Conservation (phyloP, 2,329 filamentous ascomycete species). For the Cylindrodendrum hubeiense region DNA sequence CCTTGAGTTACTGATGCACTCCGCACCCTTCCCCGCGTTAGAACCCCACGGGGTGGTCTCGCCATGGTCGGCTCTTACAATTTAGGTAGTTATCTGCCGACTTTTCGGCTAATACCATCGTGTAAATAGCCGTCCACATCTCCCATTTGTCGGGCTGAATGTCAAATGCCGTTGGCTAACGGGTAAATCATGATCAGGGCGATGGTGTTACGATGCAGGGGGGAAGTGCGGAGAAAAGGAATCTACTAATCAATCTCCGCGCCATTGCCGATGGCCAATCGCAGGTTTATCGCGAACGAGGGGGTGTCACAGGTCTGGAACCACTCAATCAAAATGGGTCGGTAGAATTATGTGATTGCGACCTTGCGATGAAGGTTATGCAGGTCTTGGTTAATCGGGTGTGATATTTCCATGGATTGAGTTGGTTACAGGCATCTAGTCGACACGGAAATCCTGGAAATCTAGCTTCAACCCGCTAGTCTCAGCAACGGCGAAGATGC, state of each 20-base stretch:
- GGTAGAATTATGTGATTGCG: background rate
- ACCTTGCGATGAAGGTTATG: background rate
- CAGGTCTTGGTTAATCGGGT: background rate
- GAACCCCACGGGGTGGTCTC: background rate
- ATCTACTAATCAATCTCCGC: background rate
- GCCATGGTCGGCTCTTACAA: background rate
- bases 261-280: background rate
- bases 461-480: background rate
- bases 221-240: background rate
- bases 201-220: background rate
- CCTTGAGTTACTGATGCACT: background rate
- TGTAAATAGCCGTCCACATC: background rate
- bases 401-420: background rate
- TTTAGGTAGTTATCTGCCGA: background rate
- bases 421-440: background rate
- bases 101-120: conserved; percentile 5
- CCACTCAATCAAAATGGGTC: background rate
- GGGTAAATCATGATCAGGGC: conserved; percentile 3
- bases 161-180: background rate
- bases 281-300: background rate
- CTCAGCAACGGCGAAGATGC: background rate
- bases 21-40: background rate
- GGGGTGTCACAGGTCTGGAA: background rate
- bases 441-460: background rate
- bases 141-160: background rate